Evolutionary conservation across 2,329 filamentous ascomycete species (phyloP), one percentile per base, ranked within the genome.

Genomic region (Trichoderma arundinaceum): DNA sequence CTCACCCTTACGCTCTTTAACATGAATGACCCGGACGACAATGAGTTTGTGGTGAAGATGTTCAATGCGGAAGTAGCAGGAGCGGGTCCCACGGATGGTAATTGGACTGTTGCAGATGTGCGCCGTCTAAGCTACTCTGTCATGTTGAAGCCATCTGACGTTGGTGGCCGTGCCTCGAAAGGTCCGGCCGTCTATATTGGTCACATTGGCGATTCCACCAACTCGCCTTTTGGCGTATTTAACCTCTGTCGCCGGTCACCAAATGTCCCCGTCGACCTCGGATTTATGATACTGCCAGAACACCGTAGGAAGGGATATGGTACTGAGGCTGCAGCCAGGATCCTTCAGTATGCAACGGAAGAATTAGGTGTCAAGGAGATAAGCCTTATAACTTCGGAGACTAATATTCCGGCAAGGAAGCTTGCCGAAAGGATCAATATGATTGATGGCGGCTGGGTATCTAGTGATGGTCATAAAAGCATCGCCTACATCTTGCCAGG

Each of bases 161-260:
- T 35, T 35, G n/a, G 39, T 9, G 53, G 53, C 10, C 38, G 43
- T 17, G 15, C 22, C 52, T 54, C 52, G 6, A 54, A 39, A 39
- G 52, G 22, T 15, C 10, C 52, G 19, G 35, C 33, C n/a, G 19
- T 54, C 33, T 59, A 59, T 19, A n/a, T 59, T 2, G 32, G 17
- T 15, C 44, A 32, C 32, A 13, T 48, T 3, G 44, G 19, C 32
- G 38, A 19, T n/a, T 17, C 32, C 7, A 9, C 43, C 19, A 43
- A 10, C 8, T 19, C 32, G 15, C 56, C 32, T n/a, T 48, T 59
- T 35, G 56, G 56, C 5, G 7, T 59, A 1, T 6, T 59, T 15
- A 48, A 46, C 10, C 33, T 59, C 19, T 59, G 56, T 48, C 56
- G 56, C 32, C 56, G 56, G 13, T 38, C 56, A 7, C 56, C 56